These are phyloP conservation scores for Podospora conica DNA, from an alignment of 495 filamentous ascomycete species.

Conservation along the genomic window DNA sequence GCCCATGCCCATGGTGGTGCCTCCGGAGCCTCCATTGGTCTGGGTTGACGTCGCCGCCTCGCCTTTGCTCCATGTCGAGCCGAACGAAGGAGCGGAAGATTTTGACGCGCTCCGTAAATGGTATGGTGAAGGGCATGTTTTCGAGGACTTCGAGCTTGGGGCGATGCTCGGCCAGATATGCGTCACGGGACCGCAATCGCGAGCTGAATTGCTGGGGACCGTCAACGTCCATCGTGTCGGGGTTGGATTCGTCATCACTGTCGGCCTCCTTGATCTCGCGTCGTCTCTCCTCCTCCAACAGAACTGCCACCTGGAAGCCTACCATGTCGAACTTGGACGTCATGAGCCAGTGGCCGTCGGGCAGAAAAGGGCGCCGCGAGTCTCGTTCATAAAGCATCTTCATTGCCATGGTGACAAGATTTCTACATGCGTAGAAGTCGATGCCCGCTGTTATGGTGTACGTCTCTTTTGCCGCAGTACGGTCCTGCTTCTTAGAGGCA, in stretches of 20 bases:
- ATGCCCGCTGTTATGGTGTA: slow-evolving; percentile 47
- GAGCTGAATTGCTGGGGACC: slow-evolving; percentile 23
- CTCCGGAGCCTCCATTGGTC: slow-evolving; percentile 71
- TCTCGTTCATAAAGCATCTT: slow-evolving; percentile 91
- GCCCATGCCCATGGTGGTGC: slow-evolving; percentile 33
- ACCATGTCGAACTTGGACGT: slow-evolving; percentile 86
- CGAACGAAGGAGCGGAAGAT: slow-evolving; percentile 90
- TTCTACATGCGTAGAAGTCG: slow-evolving; percentile 70
- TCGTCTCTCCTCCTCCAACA: slow-evolving; percentile 79
- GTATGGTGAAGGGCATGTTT: slow-evolving; percentile 96
- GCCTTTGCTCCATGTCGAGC: slow-evolving; percentile 70
- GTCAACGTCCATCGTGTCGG: slow-evolving; percentile 35
- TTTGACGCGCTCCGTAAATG: slow-evolving; percentile 84
- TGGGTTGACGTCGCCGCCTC: slow-evolving; percentile 69
- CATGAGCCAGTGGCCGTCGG: slow-evolving; percentile 88
- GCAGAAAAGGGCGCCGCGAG: slow-evolving; percentile 79
- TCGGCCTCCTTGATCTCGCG: slow-evolving; percentile 52
- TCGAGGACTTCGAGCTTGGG: slow-evolving; percentile 85
- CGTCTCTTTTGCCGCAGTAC: not conserved
- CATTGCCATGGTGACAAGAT: slow-evolving; percentile 74
- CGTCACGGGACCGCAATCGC: slow-evolving; percentile 30
- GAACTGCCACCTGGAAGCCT: slow-evolving; percentile 78
- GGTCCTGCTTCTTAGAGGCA: not conserved
- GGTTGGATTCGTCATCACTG: slow-evolving; percentile 41
- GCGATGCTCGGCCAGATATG: slow-evolving; percentile 60